Conservation (phyloP, 768 basidiomycete species). For the Gyrodon lividus region DNA sequence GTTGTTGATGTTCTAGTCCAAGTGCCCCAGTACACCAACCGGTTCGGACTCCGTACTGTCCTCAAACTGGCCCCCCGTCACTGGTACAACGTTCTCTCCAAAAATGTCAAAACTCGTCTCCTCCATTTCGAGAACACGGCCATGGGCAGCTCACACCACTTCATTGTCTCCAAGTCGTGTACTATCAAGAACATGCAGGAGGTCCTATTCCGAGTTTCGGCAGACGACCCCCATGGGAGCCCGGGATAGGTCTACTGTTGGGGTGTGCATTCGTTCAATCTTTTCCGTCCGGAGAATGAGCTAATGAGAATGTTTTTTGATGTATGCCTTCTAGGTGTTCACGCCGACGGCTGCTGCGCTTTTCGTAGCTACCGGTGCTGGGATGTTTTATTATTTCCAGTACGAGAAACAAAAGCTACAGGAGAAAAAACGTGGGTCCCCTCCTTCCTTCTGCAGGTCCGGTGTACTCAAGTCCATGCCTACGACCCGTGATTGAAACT, state of each 20-base stretch:
- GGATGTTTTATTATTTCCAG: conserved; percentile 85
- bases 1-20: no score
- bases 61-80: no score
- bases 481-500: background rate
- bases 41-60: no score
- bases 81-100: background rate
- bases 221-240: conserved; percentile 24
- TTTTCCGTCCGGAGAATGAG: background rate
- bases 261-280: conserved; percentile 23
- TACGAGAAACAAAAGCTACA: conserved; percentile 78
- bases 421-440: conserved; percentile 67
- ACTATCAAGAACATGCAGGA: conserved; percentile 6
- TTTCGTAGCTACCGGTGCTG: conserved; percentile 81
- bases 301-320: background rate
- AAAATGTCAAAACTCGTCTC: conserved; percentile 23
- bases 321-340: conserved; percentile 66
- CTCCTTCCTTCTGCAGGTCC: background rate
- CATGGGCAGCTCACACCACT: conserved; percentile 11
- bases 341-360: conserved; percentile 81
- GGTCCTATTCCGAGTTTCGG: conserved; percentile 17
- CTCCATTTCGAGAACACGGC: conserved; percentile 15
- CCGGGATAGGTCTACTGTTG: conserved; percentile 35
- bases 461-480: background rate
- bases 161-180: conserved; percentile 1
- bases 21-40: no score